These are phyloP conservation scores for Zymoseptoria brevis DNA, from an alignment of 2,329 filamentous ascomycete genomes.

Conservation along the genomic window DNA sequence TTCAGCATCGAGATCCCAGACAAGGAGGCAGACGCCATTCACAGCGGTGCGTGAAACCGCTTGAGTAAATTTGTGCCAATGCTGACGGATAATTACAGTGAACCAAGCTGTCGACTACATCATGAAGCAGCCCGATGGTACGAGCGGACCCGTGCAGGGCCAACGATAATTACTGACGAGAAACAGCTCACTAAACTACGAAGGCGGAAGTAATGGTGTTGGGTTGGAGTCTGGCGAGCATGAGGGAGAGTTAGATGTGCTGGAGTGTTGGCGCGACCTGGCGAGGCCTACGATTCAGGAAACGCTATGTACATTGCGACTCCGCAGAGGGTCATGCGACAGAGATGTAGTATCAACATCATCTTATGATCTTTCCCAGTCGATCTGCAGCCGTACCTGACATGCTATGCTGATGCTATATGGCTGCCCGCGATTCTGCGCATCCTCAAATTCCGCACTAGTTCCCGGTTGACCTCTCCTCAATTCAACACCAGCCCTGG, in stretches of 20 bases:
- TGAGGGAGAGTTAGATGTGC: not conserved
- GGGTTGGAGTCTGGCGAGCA: not conserved
- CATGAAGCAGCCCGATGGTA: conserved; percentile 82
- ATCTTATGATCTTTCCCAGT: not conserved
- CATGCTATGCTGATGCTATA: not conserved
- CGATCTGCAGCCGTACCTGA: not conserved
- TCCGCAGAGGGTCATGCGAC: conserved; percentile 16
- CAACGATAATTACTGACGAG: conserved; percentile 13
- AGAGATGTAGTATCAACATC: conserved; percentile 26
- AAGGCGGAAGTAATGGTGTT: not conserved
- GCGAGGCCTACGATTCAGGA: conserved; percentile 10
- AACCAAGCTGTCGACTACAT: conserved; percentile 95
- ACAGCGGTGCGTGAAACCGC: conserved; percentile 64
- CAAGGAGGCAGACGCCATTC: conserved; percentile 90
- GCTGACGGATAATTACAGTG: conserved; percentile 49
- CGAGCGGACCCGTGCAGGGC: conserved; percentile 33
- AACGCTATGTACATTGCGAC: conserved; percentile 26
- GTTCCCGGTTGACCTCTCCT: too few relatives aligned
- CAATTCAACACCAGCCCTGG: too few relatives aligned
- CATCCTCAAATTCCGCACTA: too few relatives aligned
- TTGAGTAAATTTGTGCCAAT: not conserved
- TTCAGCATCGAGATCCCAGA: conserved; percentile 96
- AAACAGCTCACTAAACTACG: conserved; percentile 24
- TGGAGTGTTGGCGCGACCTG: conserved; percentile 1
- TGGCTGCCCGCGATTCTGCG: not conserved